Conservation (phyloP, 148 eudicot species). For the Fagopyrum tataricum region DNA sequence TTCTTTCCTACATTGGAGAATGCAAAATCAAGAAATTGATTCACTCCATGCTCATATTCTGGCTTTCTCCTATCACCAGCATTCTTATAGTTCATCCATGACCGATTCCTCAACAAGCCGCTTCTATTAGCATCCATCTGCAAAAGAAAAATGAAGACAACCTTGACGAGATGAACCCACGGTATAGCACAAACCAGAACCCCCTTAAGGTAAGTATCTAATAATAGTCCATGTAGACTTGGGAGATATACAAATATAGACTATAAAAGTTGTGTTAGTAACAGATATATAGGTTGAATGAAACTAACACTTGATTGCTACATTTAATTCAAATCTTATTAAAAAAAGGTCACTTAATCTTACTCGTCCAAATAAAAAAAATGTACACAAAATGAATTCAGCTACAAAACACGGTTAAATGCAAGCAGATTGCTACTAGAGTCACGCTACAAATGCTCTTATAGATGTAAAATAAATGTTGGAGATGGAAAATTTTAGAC, state of each 20-base stretch:
- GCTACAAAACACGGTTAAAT: neutral
- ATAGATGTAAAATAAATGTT: neutral
- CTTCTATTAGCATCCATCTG: slow-evolving; percentile 14
- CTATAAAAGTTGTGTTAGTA: neutral
- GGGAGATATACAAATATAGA: neutral
- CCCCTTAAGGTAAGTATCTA: neutral
- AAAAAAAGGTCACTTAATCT: neutral
- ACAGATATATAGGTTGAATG: neutral
- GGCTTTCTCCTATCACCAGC: slow-evolving; percentile 10
- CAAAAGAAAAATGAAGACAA: neutral
- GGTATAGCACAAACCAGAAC: neutral
- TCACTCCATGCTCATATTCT: slow-evolving; percentile 8
- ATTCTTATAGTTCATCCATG: slow-evolving; percentile 16
- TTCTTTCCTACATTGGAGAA: slow-evolving; percentile 9
- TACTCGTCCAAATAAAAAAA: neutral
- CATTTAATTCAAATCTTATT: neutral
- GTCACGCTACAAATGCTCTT: neutral
- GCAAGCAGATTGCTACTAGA: neutral
- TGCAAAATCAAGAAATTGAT: slow-evolving; percentile 5
- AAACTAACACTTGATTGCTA: neutral
- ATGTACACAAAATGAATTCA: neutral
- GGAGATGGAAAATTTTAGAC: neutral
- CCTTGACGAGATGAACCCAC: neutral
- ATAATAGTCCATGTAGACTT: no score
- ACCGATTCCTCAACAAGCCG: slow-evolving; percentile 11